A percentile compares a stretch with the other conserved stretches of the same genome.
Conservation (phyloP, 805 yeast genomes). For the Spathaspora hagerdaliae region DNA sequence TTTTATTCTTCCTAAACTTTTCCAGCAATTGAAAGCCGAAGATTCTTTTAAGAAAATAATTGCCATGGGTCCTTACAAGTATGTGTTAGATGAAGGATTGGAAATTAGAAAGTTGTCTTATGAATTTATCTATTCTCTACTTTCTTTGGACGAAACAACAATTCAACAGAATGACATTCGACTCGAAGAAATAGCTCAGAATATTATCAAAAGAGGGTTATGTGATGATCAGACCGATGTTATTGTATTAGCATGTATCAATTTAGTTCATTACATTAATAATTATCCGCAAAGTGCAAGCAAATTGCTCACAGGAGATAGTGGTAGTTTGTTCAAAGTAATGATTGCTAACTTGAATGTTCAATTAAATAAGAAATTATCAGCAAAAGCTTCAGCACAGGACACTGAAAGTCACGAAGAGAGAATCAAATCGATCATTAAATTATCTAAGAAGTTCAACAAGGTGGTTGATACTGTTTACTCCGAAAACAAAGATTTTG, state of each 20-base stretch:
- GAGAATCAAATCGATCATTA: constrained; percentile 29
- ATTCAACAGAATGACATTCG: constrained; percentile 18
- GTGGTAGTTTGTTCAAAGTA: constrained; percentile 16
- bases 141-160: constrained; percentile 22
- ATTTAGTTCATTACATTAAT: constrained; percentile 34
- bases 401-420: constrained; percentile 58
- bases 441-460: constrained; percentile 21
- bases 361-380: constrained; percentile 44
- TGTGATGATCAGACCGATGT: constrained; percentile 61
- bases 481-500: neutral
- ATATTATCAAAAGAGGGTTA: constrained; percentile 47
- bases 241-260: constrained; percentile 47
- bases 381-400: constrained; percentile 64
- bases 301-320: constrained; percentile 9
- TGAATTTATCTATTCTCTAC: constrained; percentile 60
- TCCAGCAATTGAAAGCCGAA: constrained; percentile 51
- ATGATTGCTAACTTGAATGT: constrained; percentile 32
- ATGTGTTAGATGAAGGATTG: constrained; percentile 73
- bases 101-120: constrained; percentile 69
- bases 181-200: constrained; percentile 32
- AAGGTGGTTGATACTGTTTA: constrained; percentile 1
- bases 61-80: constrained; percentile 85
- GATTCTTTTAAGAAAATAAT: constrained; percentile 58
- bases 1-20: constrained; percentile 46
- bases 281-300: constrained; percentile 17